A percentile compares a stretch with the other conserved stretches of the same genome.
Evolutionary conservation across 1,139 yeast genomes (phyloP).

Genomic region (Saccharomyces hybrid): DNA sequence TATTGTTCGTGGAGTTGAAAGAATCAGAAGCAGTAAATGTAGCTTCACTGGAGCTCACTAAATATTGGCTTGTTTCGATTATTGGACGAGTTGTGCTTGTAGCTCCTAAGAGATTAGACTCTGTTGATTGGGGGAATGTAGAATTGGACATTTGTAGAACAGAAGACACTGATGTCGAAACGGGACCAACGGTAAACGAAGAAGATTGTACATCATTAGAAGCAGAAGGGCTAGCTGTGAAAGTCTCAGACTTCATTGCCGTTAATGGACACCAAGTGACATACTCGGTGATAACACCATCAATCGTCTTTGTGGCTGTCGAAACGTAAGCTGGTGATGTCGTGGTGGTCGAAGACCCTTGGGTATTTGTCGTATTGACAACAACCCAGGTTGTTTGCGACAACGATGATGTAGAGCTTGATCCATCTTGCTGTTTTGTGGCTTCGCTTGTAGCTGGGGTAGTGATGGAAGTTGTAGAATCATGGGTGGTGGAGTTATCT

Average conservation of each 20-base stretch:
- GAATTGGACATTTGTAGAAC: neutral
- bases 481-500: neutral
- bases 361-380: neutral
- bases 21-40: neutral
- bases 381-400: neutral
- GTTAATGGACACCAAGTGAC: constrained; percentile 42
- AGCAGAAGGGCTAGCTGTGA: neutral
- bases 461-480: neutral
- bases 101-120: neutral
- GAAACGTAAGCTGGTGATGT: constrained; percentile 16
- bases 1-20: neutral
- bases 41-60: neutral
- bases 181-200: neutral
- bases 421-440: neutral
- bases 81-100: neutral
- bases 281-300: constrained; percentile 39
- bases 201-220: neutral
- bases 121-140: neutral
- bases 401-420: neutral
- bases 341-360: constrained; percentile 8
- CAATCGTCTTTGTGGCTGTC: constrained; percentile 36
- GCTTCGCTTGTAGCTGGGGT: neutral
- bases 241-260: neutral
- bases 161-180: neutral
- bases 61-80: neutral